Evolutionary conservation across 306 rosid species (phyloP).

Genomic region (Cicer yamashitae): DNA sequence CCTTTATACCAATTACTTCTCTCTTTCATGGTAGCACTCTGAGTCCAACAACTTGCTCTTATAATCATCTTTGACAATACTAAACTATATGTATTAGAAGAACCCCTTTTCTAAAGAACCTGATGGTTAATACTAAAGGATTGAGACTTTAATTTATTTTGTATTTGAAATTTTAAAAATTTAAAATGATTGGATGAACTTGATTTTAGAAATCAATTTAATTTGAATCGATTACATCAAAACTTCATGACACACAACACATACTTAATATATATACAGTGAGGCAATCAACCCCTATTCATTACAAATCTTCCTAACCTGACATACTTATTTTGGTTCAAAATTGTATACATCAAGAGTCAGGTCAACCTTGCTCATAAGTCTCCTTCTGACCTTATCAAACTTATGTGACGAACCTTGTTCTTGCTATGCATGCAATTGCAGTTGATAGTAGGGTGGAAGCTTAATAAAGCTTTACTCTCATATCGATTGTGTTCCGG

Average conservation of each 20-base stretch:
- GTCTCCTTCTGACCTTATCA: conserved; percentile 15
- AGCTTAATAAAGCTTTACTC: conserved; percentile 73
- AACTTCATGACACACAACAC: conserved; percentile 10
- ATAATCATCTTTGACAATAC: too few relatives aligned
- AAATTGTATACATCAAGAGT: conserved; percentile 28
- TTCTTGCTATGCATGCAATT: conserved; percentile 14
- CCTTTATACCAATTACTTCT: neutral
- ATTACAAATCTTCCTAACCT: conserved; percentile 15
- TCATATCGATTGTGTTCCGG: conserved; percentile 64
- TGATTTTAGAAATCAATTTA: conserved; percentile 3
- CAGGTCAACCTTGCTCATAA: conserved; percentile 17
- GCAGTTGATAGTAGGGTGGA: conserved; percentile 24
- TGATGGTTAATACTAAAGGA: too few relatives aligned
- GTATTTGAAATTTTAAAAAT: neutral
- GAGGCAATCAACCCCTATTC: conserved; percentile 2
- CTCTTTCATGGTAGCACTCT: neutral
- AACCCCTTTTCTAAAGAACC: too few relatives aligned
- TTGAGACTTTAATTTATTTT: neutral
- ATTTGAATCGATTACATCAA: conserved; percentile 5
- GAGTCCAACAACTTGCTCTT: too few relatives aligned
- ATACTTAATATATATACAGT: conserved; percentile 41
- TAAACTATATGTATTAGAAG: too few relatives aligned
- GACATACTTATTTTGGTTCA: conserved; percentile 22
- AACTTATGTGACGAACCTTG: conserved; percentile 32
- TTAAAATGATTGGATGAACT: neutral